A percentile compares a stretch with the other conserved stretches of the same genome.
Conservation (phyloP, 2,329 filamentous ascomycete species). For the Arthroderma sp. region DNA sequence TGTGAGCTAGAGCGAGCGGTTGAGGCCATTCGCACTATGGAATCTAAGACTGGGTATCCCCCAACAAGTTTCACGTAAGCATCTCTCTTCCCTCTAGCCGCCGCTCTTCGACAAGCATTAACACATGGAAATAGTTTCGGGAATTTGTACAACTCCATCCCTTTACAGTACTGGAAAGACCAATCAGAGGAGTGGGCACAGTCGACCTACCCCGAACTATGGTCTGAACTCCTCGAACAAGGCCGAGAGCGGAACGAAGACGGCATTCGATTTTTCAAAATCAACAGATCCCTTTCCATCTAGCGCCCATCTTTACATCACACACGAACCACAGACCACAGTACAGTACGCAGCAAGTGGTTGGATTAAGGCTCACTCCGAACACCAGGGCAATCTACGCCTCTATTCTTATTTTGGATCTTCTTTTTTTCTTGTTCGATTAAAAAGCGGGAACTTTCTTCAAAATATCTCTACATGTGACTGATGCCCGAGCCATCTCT, state of each 20-base stretch:
- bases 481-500: too few relatives aligned
- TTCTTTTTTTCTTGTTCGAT: neutral
- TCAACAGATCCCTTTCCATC: constrained; percentile 7
- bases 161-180: constrained; percentile 50
- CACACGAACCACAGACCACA: too few relatives aligned
- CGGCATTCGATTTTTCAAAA: constrained; percentile 8
- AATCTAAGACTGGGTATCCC: constrained; percentile 50
- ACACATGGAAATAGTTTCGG: constrained; percentile 44
- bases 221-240: constrained; percentile 48
- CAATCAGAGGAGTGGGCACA: constrained; percentile 64
- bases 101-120: neutral
- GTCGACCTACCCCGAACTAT: constrained; percentile 52
- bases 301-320: neutral
- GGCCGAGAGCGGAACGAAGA: constrained; percentile 8
- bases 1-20: constrained; percentile 56
- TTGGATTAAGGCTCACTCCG: too few relatives aligned
- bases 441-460: neutral
- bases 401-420: neutral
- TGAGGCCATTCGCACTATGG: constrained; percentile 52
- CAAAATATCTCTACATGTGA: too few relatives aligned
- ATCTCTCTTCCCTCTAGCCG: neutral
- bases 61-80: constrained; percentile 63
- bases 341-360: too few relatives aligned
- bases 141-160: constrained; percentile 61
- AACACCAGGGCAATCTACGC: too few relatives aligned